Percentiles rank a stretch among this genome's conserved stretches.
Conservation (phyloP, 1,284 basidiomycete species). For the Sporisorium reilianum region DNA sequence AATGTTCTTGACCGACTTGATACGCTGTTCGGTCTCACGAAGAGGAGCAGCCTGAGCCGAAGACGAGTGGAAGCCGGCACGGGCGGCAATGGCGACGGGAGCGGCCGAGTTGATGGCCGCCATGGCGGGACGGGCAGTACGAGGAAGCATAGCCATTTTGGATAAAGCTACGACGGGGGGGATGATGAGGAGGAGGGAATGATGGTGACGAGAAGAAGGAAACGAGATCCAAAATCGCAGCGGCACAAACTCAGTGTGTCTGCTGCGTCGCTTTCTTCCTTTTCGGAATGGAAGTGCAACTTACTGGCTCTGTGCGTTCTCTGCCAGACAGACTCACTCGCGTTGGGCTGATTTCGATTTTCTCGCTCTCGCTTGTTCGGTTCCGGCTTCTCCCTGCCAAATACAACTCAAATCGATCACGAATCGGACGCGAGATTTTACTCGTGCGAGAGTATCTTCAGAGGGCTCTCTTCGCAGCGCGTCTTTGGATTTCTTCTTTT, state of each 20-base stretch:
- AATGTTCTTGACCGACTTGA: conserved; percentile 95
- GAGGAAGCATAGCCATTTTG: conserved; percentile 64
- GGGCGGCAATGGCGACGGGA: conserved; percentile 45
- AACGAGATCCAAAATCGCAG: conserved; percentile 7
- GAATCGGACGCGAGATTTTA: conserved; percentile 1
- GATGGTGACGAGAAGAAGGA: conserved; percentile 15
- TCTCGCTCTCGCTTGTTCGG: conserved; percentile 28
- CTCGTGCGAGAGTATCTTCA: conserved; percentile 20
- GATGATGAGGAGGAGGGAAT: conserved; percentile 6
- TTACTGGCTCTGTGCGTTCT: background rate
- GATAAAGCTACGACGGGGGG: conserved; percentile 4
- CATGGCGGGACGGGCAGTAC: conserved; percentile 57
- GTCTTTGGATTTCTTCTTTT: conserved; percentile 3
- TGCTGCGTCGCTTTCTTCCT: background rate
- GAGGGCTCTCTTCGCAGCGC: conserved; percentile 14
- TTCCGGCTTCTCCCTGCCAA: conserved; percentile 33
- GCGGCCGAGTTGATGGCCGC: conserved; percentile 48
- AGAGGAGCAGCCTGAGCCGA: conserved; percentile 93
- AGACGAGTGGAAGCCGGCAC: conserved; percentile 66
- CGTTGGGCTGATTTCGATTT: background rate
- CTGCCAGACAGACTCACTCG: background rate
- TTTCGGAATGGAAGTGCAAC: background rate
- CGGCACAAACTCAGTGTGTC: background rate
- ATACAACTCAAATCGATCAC: conserved; percentile 31
- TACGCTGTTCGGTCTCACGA: conserved; percentile 93